Evolutionary conservation across 768 basidiomycete species (phyloP).

Genomic region (Artomyces pyxidatus): DNA sequence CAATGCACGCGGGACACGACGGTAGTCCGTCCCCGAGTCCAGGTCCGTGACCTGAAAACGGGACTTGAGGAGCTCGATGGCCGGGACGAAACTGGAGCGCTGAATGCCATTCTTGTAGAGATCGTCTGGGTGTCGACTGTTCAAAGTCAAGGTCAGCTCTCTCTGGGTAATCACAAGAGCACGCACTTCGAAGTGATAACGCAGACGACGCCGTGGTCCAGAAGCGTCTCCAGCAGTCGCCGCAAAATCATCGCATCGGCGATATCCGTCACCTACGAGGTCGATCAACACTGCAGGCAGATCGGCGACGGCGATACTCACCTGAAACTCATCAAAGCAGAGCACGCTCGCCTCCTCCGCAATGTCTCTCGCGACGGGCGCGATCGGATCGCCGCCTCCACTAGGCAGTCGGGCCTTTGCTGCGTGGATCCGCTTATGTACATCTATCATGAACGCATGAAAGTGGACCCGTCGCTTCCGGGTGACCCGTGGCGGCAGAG

Average conservation of each 20-base stretch:
- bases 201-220: constrained; percentile 84
- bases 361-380: constrained; percentile 80
- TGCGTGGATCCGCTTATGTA: constrained; percentile 86
- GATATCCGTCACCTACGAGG: constrained; percentile 86
- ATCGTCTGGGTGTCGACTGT: constrained; percentile 92
- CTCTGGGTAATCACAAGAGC: neutral
- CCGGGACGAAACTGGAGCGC: constrained; percentile 87
- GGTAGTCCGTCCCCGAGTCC: constrained; percentile 98
- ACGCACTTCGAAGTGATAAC: constrained; percentile 96
- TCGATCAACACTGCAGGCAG: neutral
- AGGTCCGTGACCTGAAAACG: constrained; percentile 86
- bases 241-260: constrained; percentile 97
- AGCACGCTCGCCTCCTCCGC: constrained; percentile 78
- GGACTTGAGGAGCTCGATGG: constrained; percentile 87
- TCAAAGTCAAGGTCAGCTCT: neutral
- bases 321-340: constrained; percentile 98
- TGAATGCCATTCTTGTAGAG: constrained; percentile 99
- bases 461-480: constrained; percentile 91
- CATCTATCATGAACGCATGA: constrained; percentile 99
- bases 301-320: constrained; percentile 28
- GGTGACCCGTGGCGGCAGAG: constrained; percentile 57
- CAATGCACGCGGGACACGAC: constrained; percentile 86
- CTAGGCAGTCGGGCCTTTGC: constrained; percentile 40
- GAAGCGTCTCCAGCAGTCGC: constrained; percentile 77
- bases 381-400: constrained; percentile 72